Conservation (phyloP, 495 filamentous ascomycete species). For the Xylaria flabelliformis region DNA sequence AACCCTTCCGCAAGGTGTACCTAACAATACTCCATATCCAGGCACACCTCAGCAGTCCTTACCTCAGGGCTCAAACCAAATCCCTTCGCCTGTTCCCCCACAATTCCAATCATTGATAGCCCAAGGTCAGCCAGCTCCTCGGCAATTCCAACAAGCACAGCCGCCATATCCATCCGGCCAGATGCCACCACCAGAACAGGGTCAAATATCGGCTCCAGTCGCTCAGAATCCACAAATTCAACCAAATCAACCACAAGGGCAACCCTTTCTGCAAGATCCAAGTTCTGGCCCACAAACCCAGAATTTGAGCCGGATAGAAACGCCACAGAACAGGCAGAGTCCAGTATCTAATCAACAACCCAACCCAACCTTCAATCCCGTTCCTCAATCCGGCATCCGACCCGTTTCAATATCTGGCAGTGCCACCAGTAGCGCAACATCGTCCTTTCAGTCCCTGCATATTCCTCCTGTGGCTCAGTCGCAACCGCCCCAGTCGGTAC, state of each 20-base stretch:
- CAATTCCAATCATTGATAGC: not conserved
- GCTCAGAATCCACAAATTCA: not conserved
- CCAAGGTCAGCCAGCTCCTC: constrained; percentile 6
- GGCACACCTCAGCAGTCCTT: constrained; percentile 11
- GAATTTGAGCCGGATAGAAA: not conserved
- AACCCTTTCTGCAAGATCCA: not conserved
- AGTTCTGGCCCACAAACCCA: constrained; percentile 2
- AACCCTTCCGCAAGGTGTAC: constrained; percentile 14
- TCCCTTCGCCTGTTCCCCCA: constrained; percentile 1
- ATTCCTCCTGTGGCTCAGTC: constrained; percentile 29
- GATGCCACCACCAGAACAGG: not conserved
- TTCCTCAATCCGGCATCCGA: constrained; percentile 20
- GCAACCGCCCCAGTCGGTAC: constrained; percentile 1
- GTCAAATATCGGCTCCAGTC: not conserved
- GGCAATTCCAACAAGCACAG: not conserved
- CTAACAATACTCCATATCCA: constrained; percentile 25
- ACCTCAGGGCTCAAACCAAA: not conserved
- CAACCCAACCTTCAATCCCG: not conserved
- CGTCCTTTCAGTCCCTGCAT: constrained; percentile 31
- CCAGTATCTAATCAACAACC: not conserved
- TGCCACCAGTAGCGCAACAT: constrained; percentile 7
- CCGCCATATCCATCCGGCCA: not conserved
- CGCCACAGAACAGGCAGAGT: constrained; percentile 1
- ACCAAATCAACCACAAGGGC: not conserved
- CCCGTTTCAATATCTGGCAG: not conserved